Evolutionary conservation across 495 filamentous ascomycete genomes (phyloP).

Genomic region (Aspergillus indologenus): DNA sequence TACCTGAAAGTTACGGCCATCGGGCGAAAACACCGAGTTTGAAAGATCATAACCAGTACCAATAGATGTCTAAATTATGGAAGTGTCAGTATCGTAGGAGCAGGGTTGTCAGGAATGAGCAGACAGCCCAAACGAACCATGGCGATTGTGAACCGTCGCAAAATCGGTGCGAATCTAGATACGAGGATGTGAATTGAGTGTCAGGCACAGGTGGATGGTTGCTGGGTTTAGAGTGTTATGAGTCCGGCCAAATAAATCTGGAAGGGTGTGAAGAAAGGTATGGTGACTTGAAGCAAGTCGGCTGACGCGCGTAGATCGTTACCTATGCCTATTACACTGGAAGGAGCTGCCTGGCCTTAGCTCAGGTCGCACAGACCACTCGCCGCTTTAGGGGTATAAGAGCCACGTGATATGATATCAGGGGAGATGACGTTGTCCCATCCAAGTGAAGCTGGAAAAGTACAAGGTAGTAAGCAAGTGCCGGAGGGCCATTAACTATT

Average conservation of each 20-base stretch:
- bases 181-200: background rate
- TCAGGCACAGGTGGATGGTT: background rate
- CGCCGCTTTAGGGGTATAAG: background rate
- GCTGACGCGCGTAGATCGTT: too few species aligned
- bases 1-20: conserved; percentile 97
- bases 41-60: conserved; percentile 98
- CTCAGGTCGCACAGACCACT: background rate
- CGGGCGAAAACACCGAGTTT: conserved; percentile 98
- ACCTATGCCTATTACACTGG: too few species aligned
- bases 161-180: conserved; percentile 2
- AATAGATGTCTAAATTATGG: conserved; percentile 81
- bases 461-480: too few species aligned
- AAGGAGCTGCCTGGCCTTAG: too few species aligned
- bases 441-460: too few species aligned
- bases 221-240: background rate
- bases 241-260: too few species aligned
- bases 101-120: conserved; percentile 5
- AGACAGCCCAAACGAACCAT: conserved; percentile 31
- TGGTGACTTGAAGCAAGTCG: too few species aligned
- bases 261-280: background rate
- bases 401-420: background rate
- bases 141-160: conserved; percentile 20
- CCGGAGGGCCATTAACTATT: too few species aligned
- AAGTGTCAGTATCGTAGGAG: conserved; percentile 10
- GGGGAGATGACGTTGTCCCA: background rate